Percentiles rank a stretch among this genome's conserved stretches.
phyloP scores from a whole-genome alignment of 768 basidiomycete species.

The Suillus weaverae region DNA sequence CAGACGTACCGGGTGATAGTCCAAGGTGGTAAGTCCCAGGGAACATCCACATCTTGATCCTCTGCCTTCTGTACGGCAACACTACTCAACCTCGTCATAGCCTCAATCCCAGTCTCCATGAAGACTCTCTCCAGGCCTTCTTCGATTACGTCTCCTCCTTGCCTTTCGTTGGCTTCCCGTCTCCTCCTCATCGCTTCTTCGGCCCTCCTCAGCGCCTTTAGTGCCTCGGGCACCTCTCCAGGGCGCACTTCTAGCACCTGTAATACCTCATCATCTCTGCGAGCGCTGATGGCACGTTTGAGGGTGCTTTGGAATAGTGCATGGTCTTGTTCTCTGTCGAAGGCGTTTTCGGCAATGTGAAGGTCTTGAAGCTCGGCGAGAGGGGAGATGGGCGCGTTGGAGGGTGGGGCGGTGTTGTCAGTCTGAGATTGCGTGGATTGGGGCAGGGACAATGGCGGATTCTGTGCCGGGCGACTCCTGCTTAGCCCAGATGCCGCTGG shows the following conservation, averaged over 20 bases:
- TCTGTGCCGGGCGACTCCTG: not conserved
- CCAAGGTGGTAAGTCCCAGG: slow-evolving; percentile 58
- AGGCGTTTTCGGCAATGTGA: not conserved
- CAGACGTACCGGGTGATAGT: slow-evolving; percentile 62
- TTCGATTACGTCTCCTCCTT: not conserved
- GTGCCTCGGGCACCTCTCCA: not conserved
- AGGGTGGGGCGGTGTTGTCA: not conserved
- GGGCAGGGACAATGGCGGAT: not conserved
- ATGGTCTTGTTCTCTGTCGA: not conserved
- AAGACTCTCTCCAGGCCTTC: slow-evolving; percentile 55
- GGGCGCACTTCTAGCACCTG: not conserved
- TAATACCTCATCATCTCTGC: not conserved
- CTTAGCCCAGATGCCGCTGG: not conserved
- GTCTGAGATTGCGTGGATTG: not conserved
- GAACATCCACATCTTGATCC: slow-evolving; percentile 15
- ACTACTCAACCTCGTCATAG: slow-evolving; percentile 60
- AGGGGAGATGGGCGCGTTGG: not conserved
- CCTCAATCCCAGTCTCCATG: slow-evolving; percentile 71
- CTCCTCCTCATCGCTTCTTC: not conserved
- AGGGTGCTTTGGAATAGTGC: not conserved
- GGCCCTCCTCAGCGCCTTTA: not conserved
- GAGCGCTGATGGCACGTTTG: not conserved
- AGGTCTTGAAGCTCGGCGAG: not conserved
- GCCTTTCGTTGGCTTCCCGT: not conserved
- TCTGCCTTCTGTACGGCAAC: slow-evolving; percentile 16